These are phyloP conservation scores for Leishmania turanica DNA, from an alignment of 208 protist species.

Conservation along the genomic window DNA sequence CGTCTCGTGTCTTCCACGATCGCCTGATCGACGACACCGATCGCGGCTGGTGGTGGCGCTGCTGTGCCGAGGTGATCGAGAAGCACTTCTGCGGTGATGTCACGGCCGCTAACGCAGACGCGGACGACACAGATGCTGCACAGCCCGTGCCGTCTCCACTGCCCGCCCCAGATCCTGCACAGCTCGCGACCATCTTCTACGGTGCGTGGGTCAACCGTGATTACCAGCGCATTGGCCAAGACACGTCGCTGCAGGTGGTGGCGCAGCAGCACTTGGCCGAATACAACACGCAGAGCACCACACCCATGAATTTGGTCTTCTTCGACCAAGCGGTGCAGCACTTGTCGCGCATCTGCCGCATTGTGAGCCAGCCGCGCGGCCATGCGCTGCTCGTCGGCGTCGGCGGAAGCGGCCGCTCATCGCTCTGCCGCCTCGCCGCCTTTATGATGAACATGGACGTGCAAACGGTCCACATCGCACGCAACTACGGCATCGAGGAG, in stretches of 20 bases:
- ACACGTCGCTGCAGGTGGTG: conserved; percentile 39
- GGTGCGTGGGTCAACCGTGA: conserved; percentile 58
- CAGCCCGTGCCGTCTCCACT: not conserved
- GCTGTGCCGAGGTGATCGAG: conserved; percentile 60
- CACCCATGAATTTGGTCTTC: conserved; percentile 94
- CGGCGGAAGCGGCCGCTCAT: conserved; percentile 95
- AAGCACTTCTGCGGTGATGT: conserved; percentile 56
- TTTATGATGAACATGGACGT: conserved; percentile 92
- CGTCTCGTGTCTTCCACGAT: conserved; percentile 96
- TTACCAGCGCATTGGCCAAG: conserved; percentile 57
- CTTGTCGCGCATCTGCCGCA: conserved; percentile 94
- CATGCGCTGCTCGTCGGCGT: conserved; percentile 97
- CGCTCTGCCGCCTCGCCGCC: conserved; percentile 93
- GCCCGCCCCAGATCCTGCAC: conserved; percentile 11
- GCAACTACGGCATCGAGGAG: conserved; percentile 91
- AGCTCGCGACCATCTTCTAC: conserved; percentile 53
- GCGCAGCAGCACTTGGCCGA: conserved; percentile 89
- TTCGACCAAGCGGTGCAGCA: conserved; percentile 97
- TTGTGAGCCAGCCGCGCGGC: conserved; percentile 96
- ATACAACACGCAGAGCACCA: conserved; percentile 92
- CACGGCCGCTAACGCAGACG: conserved; percentile 30
- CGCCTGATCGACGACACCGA: conserved; percentile 94
- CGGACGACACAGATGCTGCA: conserved; percentile 7
- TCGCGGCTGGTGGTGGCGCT: conserved; percentile 91
- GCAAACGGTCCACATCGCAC: conserved; percentile 89